Evolutionary conservation across 805 yeast genomes (phyloP).

Genomic region (Torulaspora quercuum): DNA sequence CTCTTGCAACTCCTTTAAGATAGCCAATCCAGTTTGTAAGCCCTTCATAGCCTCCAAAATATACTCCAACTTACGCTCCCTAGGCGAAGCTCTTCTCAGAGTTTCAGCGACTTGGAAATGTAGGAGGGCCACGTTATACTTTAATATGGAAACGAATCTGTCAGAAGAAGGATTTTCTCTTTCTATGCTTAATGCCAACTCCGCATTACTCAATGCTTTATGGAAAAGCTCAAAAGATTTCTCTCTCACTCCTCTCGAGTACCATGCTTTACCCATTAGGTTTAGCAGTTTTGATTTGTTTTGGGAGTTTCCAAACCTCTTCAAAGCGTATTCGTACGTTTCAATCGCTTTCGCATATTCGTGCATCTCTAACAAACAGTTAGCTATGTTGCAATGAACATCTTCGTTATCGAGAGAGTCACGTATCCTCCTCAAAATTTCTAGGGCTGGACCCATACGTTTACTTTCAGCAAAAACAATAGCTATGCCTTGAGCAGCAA

Average conservation of each 20-base stretch:
- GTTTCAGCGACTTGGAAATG: slow-evolving; percentile 86
- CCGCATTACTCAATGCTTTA: slow-evolving; percentile 60
- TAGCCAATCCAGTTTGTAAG: slow-evolving; percentile 57
- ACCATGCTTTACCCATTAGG: slow-evolving; percentile 86
- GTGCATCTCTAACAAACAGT: slow-evolving; percentile 75
- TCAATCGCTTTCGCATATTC: slow-evolving; percentile 86
- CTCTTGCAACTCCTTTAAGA: slow-evolving; percentile 56
- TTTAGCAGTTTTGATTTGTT: slow-evolving; percentile 65
- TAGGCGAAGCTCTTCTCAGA: slow-evolving; percentile 56
- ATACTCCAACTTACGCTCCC: slow-evolving; percentile 59
- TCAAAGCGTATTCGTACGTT: slow-evolving; percentile 75
- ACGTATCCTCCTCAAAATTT: slow-evolving; percentile 80
- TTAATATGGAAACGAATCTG: slow-evolving; percentile 45
- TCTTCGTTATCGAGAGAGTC: slow-evolving; percentile 85
- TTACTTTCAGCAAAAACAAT: slow-evolving; percentile 85
- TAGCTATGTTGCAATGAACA: slow-evolving; percentile 81
- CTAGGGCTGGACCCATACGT: slow-evolving; percentile 71
- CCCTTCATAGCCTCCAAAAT: slow-evolving; percentile 55
- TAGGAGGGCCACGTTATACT: slow-evolving; percentile 78
- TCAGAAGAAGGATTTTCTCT: slow-evolving; percentile 21
- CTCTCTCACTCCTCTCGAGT: slow-evolving; percentile 67
- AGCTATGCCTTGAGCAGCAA: slow-evolving; percentile 97
- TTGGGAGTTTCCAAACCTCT: slow-evolving; percentile 54
- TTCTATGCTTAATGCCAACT: slow-evolving; percentile 48
- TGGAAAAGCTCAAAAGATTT: slow-evolving; percentile 57